Conservation (phyloP, 2,329 filamentous ascomycete genomes). For the Sporothrix humicola region DNA sequence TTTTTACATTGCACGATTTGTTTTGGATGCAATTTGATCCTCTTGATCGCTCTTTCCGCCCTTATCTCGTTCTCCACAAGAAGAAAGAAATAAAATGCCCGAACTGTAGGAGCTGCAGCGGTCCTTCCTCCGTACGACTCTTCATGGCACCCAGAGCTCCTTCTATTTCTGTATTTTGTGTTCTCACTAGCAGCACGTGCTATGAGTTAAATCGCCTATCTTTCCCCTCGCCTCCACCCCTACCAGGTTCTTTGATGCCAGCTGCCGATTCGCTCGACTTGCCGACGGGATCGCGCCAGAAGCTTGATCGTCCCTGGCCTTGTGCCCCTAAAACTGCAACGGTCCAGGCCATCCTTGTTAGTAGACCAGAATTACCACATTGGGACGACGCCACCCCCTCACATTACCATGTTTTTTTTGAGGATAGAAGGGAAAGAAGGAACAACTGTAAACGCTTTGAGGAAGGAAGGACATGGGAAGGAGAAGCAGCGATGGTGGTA, state of each 20-base stretch:
- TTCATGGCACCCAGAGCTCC: background rate
- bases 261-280: constrained; percentile 22
- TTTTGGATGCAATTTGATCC: background rate
- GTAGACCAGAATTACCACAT: constrained; percentile 8
- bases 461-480: background rate
- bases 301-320: background rate
- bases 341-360: constrained; percentile 4
- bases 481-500: background rate
- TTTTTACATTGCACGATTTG: background rate
- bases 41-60: constrained; percentile 10
- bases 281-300: background rate
- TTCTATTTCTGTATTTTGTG: background rate
- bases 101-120: background rate
- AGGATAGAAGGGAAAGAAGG: background rate
- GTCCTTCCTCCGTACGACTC: background rate
- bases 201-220: background rate
- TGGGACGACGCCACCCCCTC: background rate
- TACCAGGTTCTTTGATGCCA: background rate
- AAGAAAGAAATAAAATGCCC: background rate
- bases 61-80: background rate
- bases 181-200: background rate
- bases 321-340: background rate
- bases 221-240: background rate
- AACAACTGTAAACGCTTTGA: background rate
- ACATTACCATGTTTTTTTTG: background rate